Conservation (phyloP, 345 rosid species). For the Noccaea bulbosa region DNA sequence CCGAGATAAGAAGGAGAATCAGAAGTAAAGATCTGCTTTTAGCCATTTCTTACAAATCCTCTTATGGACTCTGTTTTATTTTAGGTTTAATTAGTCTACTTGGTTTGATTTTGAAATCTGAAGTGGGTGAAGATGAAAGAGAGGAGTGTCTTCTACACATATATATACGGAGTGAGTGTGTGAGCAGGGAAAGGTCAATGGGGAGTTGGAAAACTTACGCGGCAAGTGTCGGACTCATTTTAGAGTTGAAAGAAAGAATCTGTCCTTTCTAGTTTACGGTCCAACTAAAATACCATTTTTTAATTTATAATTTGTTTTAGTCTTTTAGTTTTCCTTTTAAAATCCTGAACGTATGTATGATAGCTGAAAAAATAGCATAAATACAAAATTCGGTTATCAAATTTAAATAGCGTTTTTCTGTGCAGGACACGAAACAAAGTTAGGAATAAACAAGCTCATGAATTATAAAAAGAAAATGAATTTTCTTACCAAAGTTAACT, state of each 20-base stretch:
- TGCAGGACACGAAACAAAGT: neutral
- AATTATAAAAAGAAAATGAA: neutral
- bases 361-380: neutral
- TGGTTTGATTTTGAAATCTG: conserved; percentile 18
- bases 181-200: conserved; percentile 32
- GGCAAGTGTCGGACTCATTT: conserved; percentile 36
- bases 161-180: conserved; percentile 16
- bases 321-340: neutral
- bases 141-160: neutral
- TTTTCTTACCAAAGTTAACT: too few relatives aligned
- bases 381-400: conserved; percentile 2
- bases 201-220: conserved; percentile 42
- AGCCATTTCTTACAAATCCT: conserved; percentile 7
- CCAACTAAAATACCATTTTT: conserved; percentile 24
- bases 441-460: neutral
- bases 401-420: neutral
- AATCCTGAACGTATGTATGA: neutral
- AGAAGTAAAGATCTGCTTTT: conserved; percentile 22
- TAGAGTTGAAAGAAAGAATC: conserved; percentile 15
- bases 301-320: neutral
- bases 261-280: conserved; percentile 10
- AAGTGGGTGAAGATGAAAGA: conserved; percentile 36
- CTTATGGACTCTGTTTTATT: neutral
- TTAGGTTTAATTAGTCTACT: neutral
- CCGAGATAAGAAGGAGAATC: conserved; percentile 31